phyloP scores from a whole-genome alignment of 2,329 filamentous ascomycete species.

The Paecilomyces sp. region DNA sequence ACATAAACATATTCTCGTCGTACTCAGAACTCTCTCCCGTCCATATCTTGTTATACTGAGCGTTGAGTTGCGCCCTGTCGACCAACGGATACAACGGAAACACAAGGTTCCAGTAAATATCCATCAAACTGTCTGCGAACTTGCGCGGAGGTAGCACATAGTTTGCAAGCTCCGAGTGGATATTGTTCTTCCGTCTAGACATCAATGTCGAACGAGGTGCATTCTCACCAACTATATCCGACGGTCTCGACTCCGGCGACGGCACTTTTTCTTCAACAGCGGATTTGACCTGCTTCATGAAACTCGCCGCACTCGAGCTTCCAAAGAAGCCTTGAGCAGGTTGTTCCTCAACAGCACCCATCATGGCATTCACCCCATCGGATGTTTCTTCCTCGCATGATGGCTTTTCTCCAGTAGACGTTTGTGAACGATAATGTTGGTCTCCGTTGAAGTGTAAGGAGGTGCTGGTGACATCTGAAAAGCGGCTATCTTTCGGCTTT shows the following conservation, averaged over 20 bases:
- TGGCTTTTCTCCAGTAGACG: slow-evolving; percentile 5
- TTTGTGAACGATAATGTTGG: background rate
- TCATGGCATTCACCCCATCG: slow-evolving; percentile 40
- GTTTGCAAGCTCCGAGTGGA: slow-evolving; percentile 8
- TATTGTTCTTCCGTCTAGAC: slow-evolving; percentile 10
- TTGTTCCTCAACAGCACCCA: slow-evolving; percentile 35
- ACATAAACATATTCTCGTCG: slow-evolving; percentile 38
- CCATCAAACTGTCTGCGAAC: slow-evolving; percentile 40
- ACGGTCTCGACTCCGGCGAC: slow-evolving; percentile 13
- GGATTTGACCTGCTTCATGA: slow-evolving; percentile 41
- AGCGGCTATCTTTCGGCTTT: background rate
- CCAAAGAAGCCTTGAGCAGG: slow-evolving; percentile 40
- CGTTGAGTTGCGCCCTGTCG: slow-evolving; percentile 29
- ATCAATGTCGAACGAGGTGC: slow-evolving; percentile 12
- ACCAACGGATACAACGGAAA: slow-evolving; percentile 43
- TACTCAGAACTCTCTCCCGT: slow-evolving; percentile 27
- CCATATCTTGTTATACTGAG: slow-evolving; percentile 36
- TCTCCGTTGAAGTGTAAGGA: background rate
- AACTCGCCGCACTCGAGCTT: slow-evolving; percentile 41
- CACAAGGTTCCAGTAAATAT: slow-evolving; percentile 42
- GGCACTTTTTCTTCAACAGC: slow-evolving; percentile 31
- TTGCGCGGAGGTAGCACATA: slow-evolving; percentile 40
- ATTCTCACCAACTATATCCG: slow-evolving; percentile 9
- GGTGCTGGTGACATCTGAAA: background rate
- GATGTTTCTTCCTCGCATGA: slow-evolving; percentile 3